phyloP scores from a whole-genome alignment of 2,329 filamentous ascomycete genomes.

The Chaetothyriales sp. region DNA sequence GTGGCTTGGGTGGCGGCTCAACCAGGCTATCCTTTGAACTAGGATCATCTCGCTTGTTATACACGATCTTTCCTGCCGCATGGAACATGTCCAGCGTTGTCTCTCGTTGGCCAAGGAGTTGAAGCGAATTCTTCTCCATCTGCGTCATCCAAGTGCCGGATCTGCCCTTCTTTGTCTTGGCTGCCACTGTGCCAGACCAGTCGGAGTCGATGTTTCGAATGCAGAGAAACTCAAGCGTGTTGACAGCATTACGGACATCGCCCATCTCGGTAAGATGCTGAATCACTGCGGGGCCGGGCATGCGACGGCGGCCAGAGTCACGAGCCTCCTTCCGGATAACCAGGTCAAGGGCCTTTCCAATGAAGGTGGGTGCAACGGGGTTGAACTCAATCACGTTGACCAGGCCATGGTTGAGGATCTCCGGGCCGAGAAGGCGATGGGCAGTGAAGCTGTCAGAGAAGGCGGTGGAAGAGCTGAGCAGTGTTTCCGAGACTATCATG shows the following conservation, averaged over 20 bases:
- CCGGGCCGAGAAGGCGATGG: slow-evolving; percentile 72
- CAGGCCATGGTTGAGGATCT: slow-evolving; percentile 67
- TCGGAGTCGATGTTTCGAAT: slow-evolving; percentile 62
- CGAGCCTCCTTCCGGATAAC: slow-evolving; percentile 74
- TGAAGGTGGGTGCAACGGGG: slow-evolving; percentile 67
- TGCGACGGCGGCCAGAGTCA: slow-evolving; percentile 57
- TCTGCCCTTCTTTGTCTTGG: slow-evolving; percentile 46
- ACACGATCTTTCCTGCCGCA: slow-evolving; percentile 85
- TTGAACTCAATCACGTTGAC: slow-evolving; percentile 83
- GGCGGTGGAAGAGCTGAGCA: slow-evolving; percentile 70
- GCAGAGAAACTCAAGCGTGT: slow-evolving; percentile 82
- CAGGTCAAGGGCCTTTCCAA: slow-evolving; percentile 68
- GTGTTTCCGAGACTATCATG: slow-evolving; percentile 80
- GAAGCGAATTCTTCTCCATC: slow-evolving; percentile 63
- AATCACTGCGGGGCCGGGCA: slow-evolving; percentile 64
- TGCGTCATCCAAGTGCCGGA: slow-evolving; percentile 49
- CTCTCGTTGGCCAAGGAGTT: slow-evolving; percentile 72
- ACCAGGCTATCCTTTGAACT: slow-evolving; percentile 19
- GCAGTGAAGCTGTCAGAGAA: slow-evolving; percentile 85
- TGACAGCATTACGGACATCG: slow-evolving; percentile 83
- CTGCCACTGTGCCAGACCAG: slow-evolving; percentile 58
- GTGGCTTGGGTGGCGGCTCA: slow-evolving; percentile 37
- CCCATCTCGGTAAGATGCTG: slow-evolving; percentile 71
- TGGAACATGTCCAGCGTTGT: slow-evolving; percentile 89
- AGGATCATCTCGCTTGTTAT: slow-evolving; percentile 69